phyloP scores from a whole-genome alignment of 805 yeast genomes.

The Deakozyma indianensis region DNA sequence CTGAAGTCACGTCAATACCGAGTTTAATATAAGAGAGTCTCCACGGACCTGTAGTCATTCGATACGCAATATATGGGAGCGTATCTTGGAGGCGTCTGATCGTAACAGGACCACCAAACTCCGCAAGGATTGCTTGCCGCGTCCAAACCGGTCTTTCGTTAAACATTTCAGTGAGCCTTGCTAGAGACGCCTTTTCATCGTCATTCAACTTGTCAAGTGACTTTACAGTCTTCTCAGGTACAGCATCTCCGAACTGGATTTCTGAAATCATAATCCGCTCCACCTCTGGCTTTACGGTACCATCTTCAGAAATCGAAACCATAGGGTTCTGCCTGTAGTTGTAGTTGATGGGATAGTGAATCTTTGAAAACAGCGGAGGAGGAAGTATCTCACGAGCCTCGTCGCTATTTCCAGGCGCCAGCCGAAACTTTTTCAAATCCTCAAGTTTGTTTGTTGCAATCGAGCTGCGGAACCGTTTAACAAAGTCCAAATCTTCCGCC shows the following conservation, averaged over 20 bases:
- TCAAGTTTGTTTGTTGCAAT: constrained; percentile 29
- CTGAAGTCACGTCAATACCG: constrained; percentile 63
- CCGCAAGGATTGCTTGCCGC: constrained; percentile 42
- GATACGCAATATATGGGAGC: constrained; percentile 69
- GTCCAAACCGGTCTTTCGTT: constrained; percentile 73
- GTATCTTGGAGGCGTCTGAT: constrained; percentile 45
- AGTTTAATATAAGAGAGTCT: constrained; percentile 67
- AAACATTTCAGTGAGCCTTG: constrained; percentile 32
- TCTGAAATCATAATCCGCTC: constrained; percentile 22
- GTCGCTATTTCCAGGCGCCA: constrained; percentile 7
- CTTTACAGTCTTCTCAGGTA: constrained; percentile 17
- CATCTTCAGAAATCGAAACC: constrained; percentile 39
- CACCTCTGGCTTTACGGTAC: constrained; percentile 24
- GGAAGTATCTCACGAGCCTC: constrained; percentile 57
- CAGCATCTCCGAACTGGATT: constrained; percentile 21
- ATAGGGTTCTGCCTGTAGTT: constrained; percentile 63
- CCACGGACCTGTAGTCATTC: constrained; percentile 89
- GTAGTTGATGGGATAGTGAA: constrained; percentile 64
- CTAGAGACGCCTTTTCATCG: constrained; percentile 22
- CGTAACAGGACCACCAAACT: constrained; percentile 5
- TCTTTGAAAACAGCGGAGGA: constrained; percentile 69
- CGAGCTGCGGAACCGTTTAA: constrained; percentile 25
- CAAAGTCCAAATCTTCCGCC: constrained; percentile 41
- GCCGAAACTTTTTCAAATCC: constrained; percentile 26
- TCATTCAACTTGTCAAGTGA: constrained; percentile 34